phyloP scores from a whole-genome alignment of 495 filamentous ascomycete species.

The Parathielavia appendiculata region DNA sequence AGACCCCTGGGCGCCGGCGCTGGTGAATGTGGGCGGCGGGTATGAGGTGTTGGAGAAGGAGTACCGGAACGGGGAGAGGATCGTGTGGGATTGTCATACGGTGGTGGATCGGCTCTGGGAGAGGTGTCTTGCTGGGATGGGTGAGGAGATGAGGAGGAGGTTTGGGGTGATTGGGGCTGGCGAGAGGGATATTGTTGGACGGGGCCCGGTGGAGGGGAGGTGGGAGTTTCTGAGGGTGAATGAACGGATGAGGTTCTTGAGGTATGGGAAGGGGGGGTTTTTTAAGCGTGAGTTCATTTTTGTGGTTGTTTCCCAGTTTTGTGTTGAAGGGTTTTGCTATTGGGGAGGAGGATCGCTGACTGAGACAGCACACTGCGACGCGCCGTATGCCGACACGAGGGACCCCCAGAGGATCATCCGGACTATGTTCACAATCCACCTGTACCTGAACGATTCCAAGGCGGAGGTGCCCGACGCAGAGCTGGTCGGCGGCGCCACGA shows the following conservation, averaged over 20 bases:
- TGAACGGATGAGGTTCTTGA: conserved; percentile 74
- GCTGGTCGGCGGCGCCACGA: conserved; percentile 59
- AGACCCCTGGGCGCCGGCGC: conserved; percentile 53
- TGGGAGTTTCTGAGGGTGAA: conserved; percentile 62
- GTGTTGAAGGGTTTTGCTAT: not conserved
- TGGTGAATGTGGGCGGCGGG: conserved; percentile 65
- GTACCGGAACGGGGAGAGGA: conserved; percentile 64
- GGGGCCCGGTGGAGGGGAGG: conserved; percentile 16
- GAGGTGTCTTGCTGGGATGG: conserved; percentile 37
- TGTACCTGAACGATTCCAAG: conserved; percentile 67
- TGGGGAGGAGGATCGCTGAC: not conserved
- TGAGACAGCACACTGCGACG: conserved; percentile 66
- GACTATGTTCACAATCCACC: conserved; percentile 72
- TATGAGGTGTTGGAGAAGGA: conserved; percentile 51
- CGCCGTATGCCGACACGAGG: conserved; percentile 52
- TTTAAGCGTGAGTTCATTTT: conserved; percentile 56
- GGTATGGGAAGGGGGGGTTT: conserved; percentile 69
- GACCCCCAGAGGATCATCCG: conserved; percentile 44
- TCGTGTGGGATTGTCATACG: conserved; percentile 64
- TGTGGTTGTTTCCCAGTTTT: not conserved
- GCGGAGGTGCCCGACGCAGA: conserved; percentile 33
- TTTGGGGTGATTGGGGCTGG: conserved; percentile 21
- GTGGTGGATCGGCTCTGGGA: conserved; percentile 58
- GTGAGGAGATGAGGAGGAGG: conserved; percentile 29
- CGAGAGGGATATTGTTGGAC: conserved; percentile 6